Evolutionary conservation across 2,329 filamentous ascomycete genomes (phyloP).

Genomic region (Pseudopyricularia javanii): DNA sequence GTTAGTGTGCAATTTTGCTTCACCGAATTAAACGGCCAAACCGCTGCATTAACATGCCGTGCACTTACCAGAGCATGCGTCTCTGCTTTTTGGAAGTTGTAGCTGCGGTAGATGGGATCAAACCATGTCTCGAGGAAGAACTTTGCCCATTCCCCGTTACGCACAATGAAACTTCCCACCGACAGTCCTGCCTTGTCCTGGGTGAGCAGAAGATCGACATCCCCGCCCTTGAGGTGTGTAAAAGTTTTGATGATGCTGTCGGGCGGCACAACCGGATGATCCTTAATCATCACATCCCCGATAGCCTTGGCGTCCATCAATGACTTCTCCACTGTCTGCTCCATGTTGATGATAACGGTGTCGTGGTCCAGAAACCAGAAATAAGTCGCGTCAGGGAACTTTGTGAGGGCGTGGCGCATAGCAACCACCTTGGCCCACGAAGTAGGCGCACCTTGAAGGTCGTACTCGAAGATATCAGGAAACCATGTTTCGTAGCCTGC

Average conservation of each 20-base stretch:
- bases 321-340: slow-evolving; percentile 54
- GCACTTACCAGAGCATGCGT: slow-evolving; percentile 68
- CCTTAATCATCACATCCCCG: slow-evolving; percentile 70
- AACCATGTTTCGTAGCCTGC: slow-evolving; percentile 81
- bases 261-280: slow-evolving; percentile 79
- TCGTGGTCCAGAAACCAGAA: slow-evolving; percentile 83
- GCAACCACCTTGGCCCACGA: slow-evolving; percentile 75
- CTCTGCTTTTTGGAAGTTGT: slow-evolving; percentile 95
- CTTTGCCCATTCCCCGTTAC: slow-evolving; percentile 79
- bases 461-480: slow-evolving; percentile 64
- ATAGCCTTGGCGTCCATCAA: slow-evolving; percentile 57
- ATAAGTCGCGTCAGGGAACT: slow-evolving; percentile 63
- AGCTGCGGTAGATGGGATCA: slow-evolving; percentile 82
- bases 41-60: no score
- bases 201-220: slow-evolving; percentile 71
- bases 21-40: not conserved
- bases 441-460: slow-evolving; percentile 43
- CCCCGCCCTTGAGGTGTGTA: slow-evolving; percentile 60
- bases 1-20: not conserved
- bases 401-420: slow-evolving; percentile 75
- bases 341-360: slow-evolving; percentile 78
- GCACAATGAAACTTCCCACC: slow-evolving; percentile 65
- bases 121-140: slow-evolving; percentile 95
- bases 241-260: slow-evolving; percentile 97
- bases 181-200: slow-evolving; percentile 75